phyloP scores from a whole-genome alignment of 352 stramenopile genomes.

The Phytophthora quininea region DNA sequence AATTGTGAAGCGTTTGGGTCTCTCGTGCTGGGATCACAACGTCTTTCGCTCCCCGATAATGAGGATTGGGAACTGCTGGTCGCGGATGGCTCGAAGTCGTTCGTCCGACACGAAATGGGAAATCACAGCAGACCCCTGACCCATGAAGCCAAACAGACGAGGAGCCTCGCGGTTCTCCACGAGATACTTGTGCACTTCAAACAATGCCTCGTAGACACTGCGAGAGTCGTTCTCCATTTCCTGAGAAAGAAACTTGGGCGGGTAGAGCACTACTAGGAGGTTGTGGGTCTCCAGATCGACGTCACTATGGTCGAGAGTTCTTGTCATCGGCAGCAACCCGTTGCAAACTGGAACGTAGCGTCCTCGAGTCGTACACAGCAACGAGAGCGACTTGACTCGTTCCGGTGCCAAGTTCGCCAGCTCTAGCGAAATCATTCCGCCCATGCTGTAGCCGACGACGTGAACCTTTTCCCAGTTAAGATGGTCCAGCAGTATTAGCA shows the following conservation, averaged over 20 bases:
- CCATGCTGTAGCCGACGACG: constrained; percentile 53
- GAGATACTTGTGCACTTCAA: constrained; percentile 43
- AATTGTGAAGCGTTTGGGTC: constrained; percentile 31
- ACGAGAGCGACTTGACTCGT: constrained; percentile 44
- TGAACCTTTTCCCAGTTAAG: constrained; percentile 44
- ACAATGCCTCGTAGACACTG: constrained; percentile 36
- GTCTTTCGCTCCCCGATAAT: constrained; percentile 41
- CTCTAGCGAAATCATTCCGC: constrained; percentile 59
- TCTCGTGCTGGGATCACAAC: constrained; percentile 36
- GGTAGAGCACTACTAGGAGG: constrained; percentile 38
- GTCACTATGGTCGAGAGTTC: constrained; percentile 33
- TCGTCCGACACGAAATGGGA: constrained; percentile 47
- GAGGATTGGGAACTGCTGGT: constrained; percentile 42
- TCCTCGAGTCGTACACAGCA: constrained; percentile 48
- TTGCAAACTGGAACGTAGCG: constrained; percentile 40
- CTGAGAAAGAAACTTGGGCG: constrained; percentile 36
- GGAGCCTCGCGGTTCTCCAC: constrained; percentile 33
- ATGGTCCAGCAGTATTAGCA: constrained; percentile 29
- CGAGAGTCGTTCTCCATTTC: constrained; percentile 33
- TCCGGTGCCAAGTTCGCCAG: constrained; percentile 35
- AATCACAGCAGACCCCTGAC: constrained; percentile 40
- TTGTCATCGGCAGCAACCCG: constrained; percentile 33
- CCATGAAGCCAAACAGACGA: constrained; percentile 36
- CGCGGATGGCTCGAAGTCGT: constrained; percentile 42
- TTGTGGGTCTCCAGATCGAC: constrained; percentile 37